phyloP scores from a whole-genome alignment of 768 basidiomycete species.

The Tylopilus sp. region DNA sequence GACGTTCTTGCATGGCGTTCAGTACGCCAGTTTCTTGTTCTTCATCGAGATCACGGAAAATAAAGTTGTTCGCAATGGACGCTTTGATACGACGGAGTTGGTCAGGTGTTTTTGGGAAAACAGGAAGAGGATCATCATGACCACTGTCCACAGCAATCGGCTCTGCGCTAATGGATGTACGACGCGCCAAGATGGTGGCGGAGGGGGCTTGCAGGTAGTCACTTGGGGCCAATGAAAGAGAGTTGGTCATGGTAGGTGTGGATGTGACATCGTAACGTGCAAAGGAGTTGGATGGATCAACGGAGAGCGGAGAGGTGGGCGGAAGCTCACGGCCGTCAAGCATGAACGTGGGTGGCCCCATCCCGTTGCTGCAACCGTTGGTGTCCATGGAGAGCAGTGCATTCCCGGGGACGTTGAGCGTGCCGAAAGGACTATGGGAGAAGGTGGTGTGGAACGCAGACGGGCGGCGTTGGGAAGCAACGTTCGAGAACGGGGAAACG shows the following conservation, averaged over 20 bases:
- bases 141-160: constrained; percentile 81
- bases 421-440: constrained; percentile 71
- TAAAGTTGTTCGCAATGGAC: constrained; percentile 85
- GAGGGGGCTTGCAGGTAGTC: constrained; percentile 74
- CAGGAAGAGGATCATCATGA: constrained; percentile 64
- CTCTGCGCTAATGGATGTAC: constrained; percentile 95
- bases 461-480: constrained; percentile 45
- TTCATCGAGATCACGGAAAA: constrained; percentile 95
- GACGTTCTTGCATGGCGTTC: constrained; percentile 91
- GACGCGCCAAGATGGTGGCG: constrained; percentile 80
- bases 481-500: constrained; percentile 57
- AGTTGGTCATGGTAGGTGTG: constrained; percentile 44
- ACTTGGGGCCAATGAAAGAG: constrained; percentile 40
- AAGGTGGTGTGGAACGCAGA: constrained; percentile 50
- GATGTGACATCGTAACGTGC: constrained; percentile 45
- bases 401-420: constrained; percentile 78
- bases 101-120: constrained; percentile 74
- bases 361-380: constrained; percentile 22
- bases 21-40: constrained; percentile 93
- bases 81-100: constrained; percentile 86
- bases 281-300: constrained; percentile 43
- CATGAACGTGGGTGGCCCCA: constrained; percentile 53
- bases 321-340: constrained; percentile 57
- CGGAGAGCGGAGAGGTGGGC: constrained; percentile 58
- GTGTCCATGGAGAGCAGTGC: constrained; percentile 59